Base-by-base conservation (phyloP, 2,329 filamentous ascomycete genomes). In the Achaetomium macrosporum region DNA sequence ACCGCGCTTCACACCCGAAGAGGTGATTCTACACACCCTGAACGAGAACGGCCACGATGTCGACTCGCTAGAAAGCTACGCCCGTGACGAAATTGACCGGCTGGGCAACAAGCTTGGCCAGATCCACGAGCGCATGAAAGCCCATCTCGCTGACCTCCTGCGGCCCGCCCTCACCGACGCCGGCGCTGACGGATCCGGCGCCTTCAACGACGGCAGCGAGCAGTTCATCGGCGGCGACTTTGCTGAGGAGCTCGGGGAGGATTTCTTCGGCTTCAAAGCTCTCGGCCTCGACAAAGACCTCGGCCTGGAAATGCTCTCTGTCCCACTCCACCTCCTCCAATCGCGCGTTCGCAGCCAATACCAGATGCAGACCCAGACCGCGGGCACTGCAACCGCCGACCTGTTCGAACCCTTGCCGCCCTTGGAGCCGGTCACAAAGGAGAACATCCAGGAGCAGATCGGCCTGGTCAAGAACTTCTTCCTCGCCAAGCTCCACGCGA, bases 231-330 rank as follows among this genome's bases (percentile, higher is more conserved):
- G 88, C 42, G 93, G 93, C 57, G 93, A 99, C 69, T 99, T 99
- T 68, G 93, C 93, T 0, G 93, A 96, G 67, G 93, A 99, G 62
- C 87, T 99, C 12, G 92, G 91, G 56, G 93, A 99, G 74, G 93
- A 99, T 72, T 99, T 96, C 79, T 99, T 99, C 65, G 93, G 93
- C 29, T 97, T 99, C 80, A 91, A 90, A 66, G 91, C 95, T 55
- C 81, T 99, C 42, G 93, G 93, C 41, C 79, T 99, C 53, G 90
- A 96, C 64, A 86, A 84, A 62, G 93, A 99, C 67, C 87, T 97
- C 66, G 91, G 91, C 16, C 78, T 93, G 57, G 85, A 92, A 31
- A 87, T 87, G 60, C 81, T 97, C 56, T 91, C 88, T 49, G 93
- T 99, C 35, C 93, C 95, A 20, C 78, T 99, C 54, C 93, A 99